Evolutionary conservation across 192 early-diverging fungal species (phyloP).

Genomic region (Backusella macrospora): DNA sequence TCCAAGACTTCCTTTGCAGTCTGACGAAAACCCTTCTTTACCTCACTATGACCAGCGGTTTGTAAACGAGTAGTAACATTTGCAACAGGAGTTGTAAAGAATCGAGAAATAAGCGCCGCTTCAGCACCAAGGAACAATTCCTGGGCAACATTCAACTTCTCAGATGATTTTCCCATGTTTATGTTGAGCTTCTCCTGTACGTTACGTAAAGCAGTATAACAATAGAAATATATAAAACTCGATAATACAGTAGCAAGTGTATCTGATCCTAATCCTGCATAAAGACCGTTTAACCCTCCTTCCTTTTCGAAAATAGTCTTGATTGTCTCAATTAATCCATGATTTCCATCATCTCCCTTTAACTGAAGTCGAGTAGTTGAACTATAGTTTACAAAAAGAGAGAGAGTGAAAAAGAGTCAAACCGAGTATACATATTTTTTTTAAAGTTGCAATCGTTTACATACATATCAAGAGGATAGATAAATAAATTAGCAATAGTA

Average conservation of each 20-base stretch:
- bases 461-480: slow-evolving; percentile 56
- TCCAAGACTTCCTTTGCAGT: slow-evolving; percentile 42
- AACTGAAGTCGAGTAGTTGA: slow-evolving; percentile 39
- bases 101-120: slow-evolving; percentile 48
- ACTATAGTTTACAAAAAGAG: not conserved
- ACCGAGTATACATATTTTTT: not conserved
- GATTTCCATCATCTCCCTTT: not conserved
- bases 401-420: not conserved
- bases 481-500: slow-evolving; percentile 47
- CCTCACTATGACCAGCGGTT: slow-evolving; percentile 36
- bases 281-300: slow-evolving; percentile 49
- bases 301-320: slow-evolving; percentile 29
- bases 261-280: slow-evolving; percentile 49
- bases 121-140: slow-evolving; percentile 55
- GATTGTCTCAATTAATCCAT: slow-evolving; percentile 24
- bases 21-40: slow-evolving; percentile 28
- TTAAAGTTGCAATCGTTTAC: not conserved
- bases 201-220: slow-evolving; percentile 49
- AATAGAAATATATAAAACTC: slow-evolving; percentile 56
- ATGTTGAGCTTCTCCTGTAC: slow-evolving; percentile 45
- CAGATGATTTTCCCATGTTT: slow-evolving; percentile 34
- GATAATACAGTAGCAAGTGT: slow-evolving; percentile 53
- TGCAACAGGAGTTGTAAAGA: slow-evolving; percentile 54
- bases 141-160: slow-evolving; percentile 44
- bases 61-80: slow-evolving; percentile 54